Evolutionary conservation across 2,329 filamentous ascomycete genomes (phyloP), one percentile per base, ranked within the genome.

Genomic region (Pezicula neosporulosa): DNA sequence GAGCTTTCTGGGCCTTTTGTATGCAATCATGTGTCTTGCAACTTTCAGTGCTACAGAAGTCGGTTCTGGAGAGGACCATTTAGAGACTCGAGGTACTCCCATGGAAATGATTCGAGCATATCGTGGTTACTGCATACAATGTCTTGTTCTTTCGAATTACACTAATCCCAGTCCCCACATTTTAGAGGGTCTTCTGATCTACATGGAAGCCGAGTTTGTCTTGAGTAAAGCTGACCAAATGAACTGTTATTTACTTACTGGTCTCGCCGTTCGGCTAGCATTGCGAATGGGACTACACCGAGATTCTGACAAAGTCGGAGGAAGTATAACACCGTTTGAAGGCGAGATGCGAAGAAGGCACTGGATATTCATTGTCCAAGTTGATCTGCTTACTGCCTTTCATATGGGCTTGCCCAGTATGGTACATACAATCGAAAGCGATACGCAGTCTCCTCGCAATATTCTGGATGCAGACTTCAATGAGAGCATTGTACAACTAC

Each of bases 321-420:
- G 58, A 13, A 47, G 45, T 16, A 78, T 93, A 38, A 80, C 83
- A 1, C 83, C 86, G 6, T 91, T 88, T 59, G 81, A 90, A 69
- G 88, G 82, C 74, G 89, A 93, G 71, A 90, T 87, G 78, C 75
- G 84, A 53, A 73, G 83, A 35, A 72, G 84, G 51, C 64, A 77
- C 58, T 82, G 79, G 80, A 74, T 77, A 56, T 70, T 81, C 55
- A 72, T 75, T 3, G 65, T 72, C 24, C 81, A 85, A 61, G 74
- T 86, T 44, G 86, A 89, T 61, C 66, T 84, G 3, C 66, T 88
- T 4, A 81, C 85, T 24, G 80, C 82, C 2, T 87, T 86, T 61
- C 84, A 88, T 61, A 76, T 87, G 53, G 85, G 85, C 2, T 70
- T 89, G 49, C 86, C 86, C 2, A 77, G 77, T 60, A 85, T 87